Percentiles rank a stretch among this genome's conserved stretches.
Evolutionary conservation across 2,329 filamentous ascomycete species (phyloP).

Genomic region (Colletotrichum lini): DNA sequence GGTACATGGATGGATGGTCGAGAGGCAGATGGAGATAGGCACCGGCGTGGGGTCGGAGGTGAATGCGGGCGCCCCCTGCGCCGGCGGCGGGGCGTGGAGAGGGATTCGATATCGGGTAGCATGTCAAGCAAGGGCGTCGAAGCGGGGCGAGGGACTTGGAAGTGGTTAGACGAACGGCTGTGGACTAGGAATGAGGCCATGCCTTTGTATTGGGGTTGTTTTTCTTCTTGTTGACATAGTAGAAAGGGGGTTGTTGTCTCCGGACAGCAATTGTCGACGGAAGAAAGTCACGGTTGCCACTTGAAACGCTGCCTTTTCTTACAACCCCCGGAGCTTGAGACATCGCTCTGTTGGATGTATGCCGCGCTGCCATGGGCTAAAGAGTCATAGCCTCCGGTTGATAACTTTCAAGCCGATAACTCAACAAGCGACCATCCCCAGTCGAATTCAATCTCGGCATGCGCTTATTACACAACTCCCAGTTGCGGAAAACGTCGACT

Average conservation of each 20-base stretch:
- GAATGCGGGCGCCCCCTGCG: slow-evolving; percentile 4
- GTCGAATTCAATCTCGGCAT: not conserved
- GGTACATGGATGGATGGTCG: not conserved
- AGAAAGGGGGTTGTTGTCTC: not conserved
- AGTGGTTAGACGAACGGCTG: no score
- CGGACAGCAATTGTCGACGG: no score
- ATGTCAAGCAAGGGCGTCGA: slow-evolving; percentile 4
- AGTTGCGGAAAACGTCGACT: not conserved
- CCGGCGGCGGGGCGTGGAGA: slow-evolving; percentile 13
- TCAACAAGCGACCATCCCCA: not conserved
- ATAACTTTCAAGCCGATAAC: not conserved
- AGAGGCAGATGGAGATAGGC: not conserved
- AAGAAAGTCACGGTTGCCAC: not conserved
- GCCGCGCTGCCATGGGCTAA: not conserved
- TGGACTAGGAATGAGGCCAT: not conserved
- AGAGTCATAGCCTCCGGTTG: not conserved
- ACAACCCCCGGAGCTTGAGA: not conserved
- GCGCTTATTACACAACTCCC: not conserved
- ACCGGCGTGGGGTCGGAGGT: slow-evolving; percentile 36
- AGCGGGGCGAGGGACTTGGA: not conserved
- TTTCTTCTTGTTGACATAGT: not conserved
- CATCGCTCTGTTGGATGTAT: no score
- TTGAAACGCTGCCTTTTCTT: not conserved
- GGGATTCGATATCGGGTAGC: slow-evolving; percentile 3
- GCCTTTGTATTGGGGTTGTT: no score